A percentile compares a stretch with the other conserved stretches of the same genome.
Conservation (phyloP, 2,329 filamentous ascomycete genomes). For the Coniosporium tulheliwenetii region DNA sequence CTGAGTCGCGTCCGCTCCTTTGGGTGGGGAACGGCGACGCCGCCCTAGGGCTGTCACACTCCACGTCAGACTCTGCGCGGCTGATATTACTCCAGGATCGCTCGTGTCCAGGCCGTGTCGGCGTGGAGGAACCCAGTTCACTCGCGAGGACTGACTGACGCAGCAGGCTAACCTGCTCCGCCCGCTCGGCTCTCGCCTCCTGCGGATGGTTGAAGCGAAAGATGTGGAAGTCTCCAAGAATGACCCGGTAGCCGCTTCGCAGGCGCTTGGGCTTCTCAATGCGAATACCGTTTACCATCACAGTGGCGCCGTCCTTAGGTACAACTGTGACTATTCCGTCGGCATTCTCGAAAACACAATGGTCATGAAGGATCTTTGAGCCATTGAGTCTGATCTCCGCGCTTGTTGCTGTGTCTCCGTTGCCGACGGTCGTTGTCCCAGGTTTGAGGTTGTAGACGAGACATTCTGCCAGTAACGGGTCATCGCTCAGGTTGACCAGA, state of each 20-base stretch:
- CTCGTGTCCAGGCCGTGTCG: constrained; percentile 50
- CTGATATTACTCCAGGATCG: constrained; percentile 50
- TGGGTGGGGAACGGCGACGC: constrained; percentile 53
- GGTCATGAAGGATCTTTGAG: constrained; percentile 78
- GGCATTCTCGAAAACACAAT: constrained; percentile 86
- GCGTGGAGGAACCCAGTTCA: constrained; percentile 49
- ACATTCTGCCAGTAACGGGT: constrained; percentile 82
- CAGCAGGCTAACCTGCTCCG: constrained; percentile 58
- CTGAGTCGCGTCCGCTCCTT: constrained; percentile 60
- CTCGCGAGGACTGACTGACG: constrained; percentile 61
- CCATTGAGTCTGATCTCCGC: constrained; percentile 90
- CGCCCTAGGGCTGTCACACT: no score
- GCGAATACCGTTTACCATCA: constrained; percentile 94
- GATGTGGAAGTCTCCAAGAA: constrained; percentile 95
- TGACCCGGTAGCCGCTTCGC: constrained; percentile 85
- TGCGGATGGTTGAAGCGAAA: constrained; percentile 97
- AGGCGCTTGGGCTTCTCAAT: constrained; percentile 75
- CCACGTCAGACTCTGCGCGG: constrained; percentile 54
- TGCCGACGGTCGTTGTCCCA: constrained; percentile 83
- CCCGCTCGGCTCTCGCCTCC: constrained; percentile 83
- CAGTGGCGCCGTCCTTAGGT: constrained; percentile 78
- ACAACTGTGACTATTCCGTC: constrained; percentile 88
- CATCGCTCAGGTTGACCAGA: constrained; percentile 78
- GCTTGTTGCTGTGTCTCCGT: constrained; percentile 69
- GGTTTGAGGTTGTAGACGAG: constrained; percentile 97